These are phyloP conservation scores for Linnemannia exigua DNA, from an alignment of 192 early-diverging fungal genomes.

Conservation along the genomic window DNA sequence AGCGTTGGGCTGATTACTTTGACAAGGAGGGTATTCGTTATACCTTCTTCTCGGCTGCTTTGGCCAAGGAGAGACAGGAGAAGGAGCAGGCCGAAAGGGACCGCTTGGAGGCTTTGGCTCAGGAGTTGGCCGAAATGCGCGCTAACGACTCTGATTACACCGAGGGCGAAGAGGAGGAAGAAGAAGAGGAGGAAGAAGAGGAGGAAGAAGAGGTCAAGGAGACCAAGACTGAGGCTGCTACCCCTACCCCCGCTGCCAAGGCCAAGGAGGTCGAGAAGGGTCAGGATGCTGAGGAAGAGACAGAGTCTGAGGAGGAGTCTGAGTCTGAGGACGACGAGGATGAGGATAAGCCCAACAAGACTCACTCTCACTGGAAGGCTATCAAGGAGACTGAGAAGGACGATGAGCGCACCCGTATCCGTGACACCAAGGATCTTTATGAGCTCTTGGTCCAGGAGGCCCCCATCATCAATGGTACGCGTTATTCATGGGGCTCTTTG, in stretches of 20 bases:
- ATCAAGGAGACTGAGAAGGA: slow-evolving; percentile 62
- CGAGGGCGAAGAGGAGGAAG: slow-evolving; percentile 59
- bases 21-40: slow-evolving; percentile 85
- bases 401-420: slow-evolving; percentile 66
- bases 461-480: slow-evolving; percentile 59
- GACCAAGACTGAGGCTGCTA: slow-evolving; percentile 28
- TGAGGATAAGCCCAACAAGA: slow-evolving; percentile 50
- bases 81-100: slow-evolving; percentile 76
- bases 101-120: slow-evolving; percentile 53
- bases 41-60: slow-evolving; percentile 94
- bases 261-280: background rate
- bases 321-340: slow-evolving; percentile 42
- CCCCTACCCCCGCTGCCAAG: slow-evolving; percentile 4
- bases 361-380: slow-evolving; percentile 46
- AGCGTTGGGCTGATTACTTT: slow-evolving; percentile 93
- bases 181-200: slow-evolving; percentile 55
- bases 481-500: too few species aligned
- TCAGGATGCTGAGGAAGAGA: slow-evolving; percentile 36
- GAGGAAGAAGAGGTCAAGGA: slow-evolving; percentile 48
- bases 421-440: slow-evolving; percentile 65
- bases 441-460: slow-evolving; percentile 65
- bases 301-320: slow-evolving; percentile 28
- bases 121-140: slow-evolving; percentile 51
- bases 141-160: slow-evolving; percentile 54
- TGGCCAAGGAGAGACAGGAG: slow-evolving; percentile 84